Evolutionary conservation across 1,284 basidiomycete species (phyloP), one percentile per base, ranked within the genome.

Genomic region (Tilletia caries): DNA sequence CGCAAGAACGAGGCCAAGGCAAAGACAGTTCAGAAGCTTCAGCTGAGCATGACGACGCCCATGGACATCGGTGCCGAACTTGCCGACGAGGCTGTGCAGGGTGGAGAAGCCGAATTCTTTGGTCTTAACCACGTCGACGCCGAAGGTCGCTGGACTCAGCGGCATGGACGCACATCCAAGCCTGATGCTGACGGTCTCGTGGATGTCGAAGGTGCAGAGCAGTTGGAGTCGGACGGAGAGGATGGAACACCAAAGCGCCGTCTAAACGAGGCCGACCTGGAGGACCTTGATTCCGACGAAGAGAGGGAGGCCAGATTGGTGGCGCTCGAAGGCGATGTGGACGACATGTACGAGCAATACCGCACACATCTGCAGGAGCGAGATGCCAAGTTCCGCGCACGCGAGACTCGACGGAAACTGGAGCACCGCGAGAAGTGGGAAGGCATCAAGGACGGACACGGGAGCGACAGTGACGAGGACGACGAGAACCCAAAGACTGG

Each of bases 31-130:
- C 92, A 94, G 83, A 91, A 95, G 73, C 92, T 98, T 88, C 96
- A 98, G 83, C 88, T 98, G 62, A 91, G 93, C 81, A 99, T 99
- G 96, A 93, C 91, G 6, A 93, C 93, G 8, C 96, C 94, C 29
- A 86, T 95, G 79, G 94, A 98, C 73, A 94, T 97, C 74, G 96
- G 95, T 83, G 86, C 98, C 77, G 94, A 98, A 32, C 72, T 79
- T 48, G 70, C 70, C 33, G 81, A 83, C 65, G 78, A 79, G 29
- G 77, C 77, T 65, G 71, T 82, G 25, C 68, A 72, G 2, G 70
- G 74, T 1, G 79, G 76, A 29, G 71, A 71, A 23, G 79, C 73
- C 37, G 77, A 79, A 54, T 76, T 80, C 64, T 82, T 82, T 44
- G 78, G 78, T 23, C 72, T 82, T 25, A 73, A 73, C 20, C 70